Conservation (phyloP, 306 rosid species). For the Chamaecrista fasciculata region DNA sequence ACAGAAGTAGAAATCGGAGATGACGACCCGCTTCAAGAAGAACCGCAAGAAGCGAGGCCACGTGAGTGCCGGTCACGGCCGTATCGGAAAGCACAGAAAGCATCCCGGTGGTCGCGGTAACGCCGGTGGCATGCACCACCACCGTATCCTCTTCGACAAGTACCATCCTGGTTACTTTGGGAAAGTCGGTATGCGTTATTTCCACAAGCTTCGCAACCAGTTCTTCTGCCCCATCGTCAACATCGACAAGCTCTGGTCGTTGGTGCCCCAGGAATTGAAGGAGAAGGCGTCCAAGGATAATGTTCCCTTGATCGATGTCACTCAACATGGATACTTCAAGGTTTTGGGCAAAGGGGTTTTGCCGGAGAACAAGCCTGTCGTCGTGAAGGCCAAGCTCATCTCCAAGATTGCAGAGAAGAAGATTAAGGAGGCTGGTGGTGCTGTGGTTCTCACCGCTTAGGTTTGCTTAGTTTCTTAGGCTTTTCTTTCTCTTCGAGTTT, state of each 20-base stretch:
- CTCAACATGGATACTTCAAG: constrained; percentile 68
- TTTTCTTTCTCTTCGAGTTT: not conserved
- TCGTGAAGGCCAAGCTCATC: constrained; percentile 79
- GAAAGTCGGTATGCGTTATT: constrained; percentile 86
- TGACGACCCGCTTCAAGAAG: constrained; percentile 91
- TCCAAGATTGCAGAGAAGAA: constrained; percentile 85
- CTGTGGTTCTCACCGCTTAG: constrained; percentile 82
- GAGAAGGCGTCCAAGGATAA: constrained; percentile 65
- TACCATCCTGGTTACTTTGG: constrained; percentile 88
- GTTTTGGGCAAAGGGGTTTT: constrained; percentile 72
- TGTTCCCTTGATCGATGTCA: constrained; percentile 65
- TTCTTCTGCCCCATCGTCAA: constrained; percentile 75
- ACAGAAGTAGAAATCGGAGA: constrained; percentile 24
- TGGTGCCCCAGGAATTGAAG: constrained; percentile 66
- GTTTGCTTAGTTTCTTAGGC: constrained; percentile 12
- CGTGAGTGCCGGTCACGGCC: constrained; percentile 87
- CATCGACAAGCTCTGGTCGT: constrained; percentile 75
- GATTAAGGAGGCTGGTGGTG: constrained; percentile 90
- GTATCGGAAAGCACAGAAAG: constrained; percentile 83
- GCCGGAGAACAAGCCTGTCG: constrained; percentile 57
- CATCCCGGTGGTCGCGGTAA: constrained; percentile 91
- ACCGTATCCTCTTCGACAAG: constrained; percentile 88
- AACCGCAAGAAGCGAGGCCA: constrained; percentile 94
- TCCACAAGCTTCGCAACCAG: constrained; percentile 81
- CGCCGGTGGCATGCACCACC: constrained; percentile 98